Conservation (phyloP, 2,329 filamentous ascomycete species). For the Aspergillus ochraceus region DNA sequence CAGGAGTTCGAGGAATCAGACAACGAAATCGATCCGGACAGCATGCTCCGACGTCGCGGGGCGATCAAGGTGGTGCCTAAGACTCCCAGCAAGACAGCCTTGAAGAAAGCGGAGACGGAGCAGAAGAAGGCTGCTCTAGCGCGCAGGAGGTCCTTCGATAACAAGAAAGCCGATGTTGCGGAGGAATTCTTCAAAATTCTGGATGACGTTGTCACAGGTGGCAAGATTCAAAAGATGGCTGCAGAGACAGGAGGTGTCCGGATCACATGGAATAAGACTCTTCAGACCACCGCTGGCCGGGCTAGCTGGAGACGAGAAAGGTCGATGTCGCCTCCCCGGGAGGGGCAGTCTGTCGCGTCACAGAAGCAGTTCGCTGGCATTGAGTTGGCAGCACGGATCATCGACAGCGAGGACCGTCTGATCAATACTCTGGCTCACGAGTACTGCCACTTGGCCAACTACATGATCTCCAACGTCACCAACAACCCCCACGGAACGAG, state of each 20-base stretch:
- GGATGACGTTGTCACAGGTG: conserved; percentile 53
- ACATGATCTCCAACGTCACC: conserved; percentile 76
- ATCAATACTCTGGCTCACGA: conserved; percentile 94
- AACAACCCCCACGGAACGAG: conserved; percentile 78
- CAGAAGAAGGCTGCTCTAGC: conserved; percentile 37
- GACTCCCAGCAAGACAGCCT: conserved; percentile 37
- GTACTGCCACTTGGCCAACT: conserved; percentile 91
- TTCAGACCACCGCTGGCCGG: conserved; percentile 63
- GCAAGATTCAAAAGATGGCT: conserved; percentile 50
- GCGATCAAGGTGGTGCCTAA: conserved; percentile 17
- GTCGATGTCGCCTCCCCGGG: not conserved
- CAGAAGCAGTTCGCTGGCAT: conserved; percentile 68
- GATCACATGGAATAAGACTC: conserved; percentile 62
- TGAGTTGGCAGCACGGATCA: conserved; percentile 85
- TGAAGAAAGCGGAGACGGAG: conserved; percentile 39
- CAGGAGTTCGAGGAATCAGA: conserved; percentile 39
- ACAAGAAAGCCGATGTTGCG: conserved; percentile 54
- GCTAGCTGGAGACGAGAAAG: conserved; percentile 69
- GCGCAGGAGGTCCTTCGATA: conserved; percentile 54
- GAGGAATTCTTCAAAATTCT: conserved; percentile 56
- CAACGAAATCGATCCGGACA: conserved; percentile 31
- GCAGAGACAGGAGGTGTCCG: conserved; percentile 57
- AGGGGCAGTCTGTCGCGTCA: conserved; percentile 25
- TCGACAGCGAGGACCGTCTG: conserved; percentile 73
- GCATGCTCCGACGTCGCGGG: conserved; percentile 7